Base-by-base conservation (phyloP, 1,284 basidiomycete genomes). In the Melampsora larici-populina region DNA sequence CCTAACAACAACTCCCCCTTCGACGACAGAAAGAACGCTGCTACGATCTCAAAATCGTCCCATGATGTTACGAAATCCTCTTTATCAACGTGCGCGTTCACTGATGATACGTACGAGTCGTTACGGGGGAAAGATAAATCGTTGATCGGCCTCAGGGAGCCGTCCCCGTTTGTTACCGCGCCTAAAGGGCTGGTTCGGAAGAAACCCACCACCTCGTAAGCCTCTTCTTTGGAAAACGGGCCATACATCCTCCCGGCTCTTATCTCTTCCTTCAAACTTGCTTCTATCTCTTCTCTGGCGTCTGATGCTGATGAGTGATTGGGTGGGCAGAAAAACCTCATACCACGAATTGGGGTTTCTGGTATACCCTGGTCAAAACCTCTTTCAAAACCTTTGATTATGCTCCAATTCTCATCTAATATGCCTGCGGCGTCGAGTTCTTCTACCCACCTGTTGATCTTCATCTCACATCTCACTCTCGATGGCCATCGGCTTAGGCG, bases 281-380 rank as follows among this genome's bases (percentile, higher is more conserved):
- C 33, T 46, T 40, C 33, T 5, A 68, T 43, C 21, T 68, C 46
- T 43, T 13, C 11, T 48, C 24, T 68, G 36, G 26, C 67, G 7
- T 48, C 33, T 29, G 24, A 11, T 17, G 67, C 31, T 2, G 67
- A 49, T 15, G 36, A 2, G 24, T 46, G 67, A 21, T 51, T 70
- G 4, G 46, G 24, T 46, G 67, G 67, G 6, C n/a, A 49, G 26
- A 18, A 70, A 13, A 3, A 70, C 4, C 8, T 8, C 21, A 70
- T 13, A 7, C 26, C 67, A 24, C 31, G 2, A 24, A 70, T 8
- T 7, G 6, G 46, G 46, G 46, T 36, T 29, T 55, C 21, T 7
- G 48, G 67, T 31, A 69, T 69, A 3, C 67, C 67, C 36, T 69
- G 48, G 21, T 69, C 3, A 51, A 69, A 69, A 29, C 67, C 67